Conservation (phyloP, 768 basidiomycete genomes). For the Termitomyces sp. region DNA sequence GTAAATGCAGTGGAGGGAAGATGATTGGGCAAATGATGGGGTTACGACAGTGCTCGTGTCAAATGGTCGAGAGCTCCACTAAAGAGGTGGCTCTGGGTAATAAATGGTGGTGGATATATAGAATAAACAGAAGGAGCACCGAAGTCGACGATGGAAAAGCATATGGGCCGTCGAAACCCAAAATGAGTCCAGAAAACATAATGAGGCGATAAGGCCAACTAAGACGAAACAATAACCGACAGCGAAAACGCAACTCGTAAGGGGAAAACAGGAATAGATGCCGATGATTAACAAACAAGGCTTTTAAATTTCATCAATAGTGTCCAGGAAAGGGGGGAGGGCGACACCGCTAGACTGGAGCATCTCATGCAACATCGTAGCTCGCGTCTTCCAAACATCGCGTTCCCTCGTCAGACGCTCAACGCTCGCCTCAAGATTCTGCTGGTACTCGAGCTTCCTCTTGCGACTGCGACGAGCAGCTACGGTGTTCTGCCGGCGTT, state of each 20-base stretch:
- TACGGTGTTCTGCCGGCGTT: conserved; percentile 75
- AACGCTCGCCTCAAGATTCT: conserved; percentile 48
- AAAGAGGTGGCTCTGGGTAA: conserved; percentile 9
- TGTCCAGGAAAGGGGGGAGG: conserved; percentile 28
- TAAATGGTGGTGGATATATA: conserved; percentile 21
- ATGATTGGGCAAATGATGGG: conserved; percentile 4
- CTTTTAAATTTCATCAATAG: conserved; percentile 25
- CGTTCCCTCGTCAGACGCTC: conserved; percentile 40
- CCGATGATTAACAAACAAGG: conserved; percentile 5
- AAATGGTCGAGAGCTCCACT: conserved; percentile 30
- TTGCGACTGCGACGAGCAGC: conserved; percentile 72
- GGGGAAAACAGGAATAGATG: neutral
- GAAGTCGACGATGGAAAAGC: conserved; percentile 21
- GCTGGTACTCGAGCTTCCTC: conserved; percentile 69
- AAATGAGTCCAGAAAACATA: conserved; percentile 1
- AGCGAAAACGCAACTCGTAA: neutral
- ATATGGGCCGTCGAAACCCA: conserved; percentile 16
- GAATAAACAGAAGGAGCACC: conserved; percentile 19
- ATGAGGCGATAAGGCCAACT: neutral
- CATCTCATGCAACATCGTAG: conserved; percentile 34
- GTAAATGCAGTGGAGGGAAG: neutral
- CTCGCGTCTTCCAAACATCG: conserved; percentile 51
- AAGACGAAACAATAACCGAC: neutral
- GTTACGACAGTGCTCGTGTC: conserved; percentile 52
- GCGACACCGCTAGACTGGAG: conserved; percentile 40